Evolutionary conservation across 2,329 filamentous ascomycete species (phyloP).

Genomic region (Clonostachys byssicola): DNA sequence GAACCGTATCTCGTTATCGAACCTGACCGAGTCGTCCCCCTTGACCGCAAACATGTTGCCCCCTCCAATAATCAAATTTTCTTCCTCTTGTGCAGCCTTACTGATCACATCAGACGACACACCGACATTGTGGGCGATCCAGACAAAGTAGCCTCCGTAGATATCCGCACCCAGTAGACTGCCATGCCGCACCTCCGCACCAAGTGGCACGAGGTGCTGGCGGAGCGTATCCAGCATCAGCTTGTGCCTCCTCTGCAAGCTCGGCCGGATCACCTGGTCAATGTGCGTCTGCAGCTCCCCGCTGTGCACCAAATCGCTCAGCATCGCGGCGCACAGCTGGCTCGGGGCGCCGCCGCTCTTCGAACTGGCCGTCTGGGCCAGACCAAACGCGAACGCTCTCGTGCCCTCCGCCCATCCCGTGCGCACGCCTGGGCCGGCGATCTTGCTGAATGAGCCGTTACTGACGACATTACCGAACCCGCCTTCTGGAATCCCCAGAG

Average conservation of each 20-base stretch:
- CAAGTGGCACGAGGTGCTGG: conserved; percentile 56
- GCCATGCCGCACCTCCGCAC: conserved; percentile 38
- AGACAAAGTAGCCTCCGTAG: conserved; percentile 83
- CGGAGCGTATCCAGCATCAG: conserved; percentile 56
- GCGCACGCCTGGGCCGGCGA: conserved; percentile 74
- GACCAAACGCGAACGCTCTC: conserved; percentile 43
- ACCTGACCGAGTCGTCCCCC: conserved; percentile 50
- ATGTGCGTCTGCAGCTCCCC: conserved; percentile 41
- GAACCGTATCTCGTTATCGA: conserved; percentile 57
- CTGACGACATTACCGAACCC: conserved; percentile 75
- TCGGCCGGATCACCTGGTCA: conserved; percentile 32
- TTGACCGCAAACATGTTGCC: conserved; percentile 68
- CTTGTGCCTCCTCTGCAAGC: conserved; percentile 37
- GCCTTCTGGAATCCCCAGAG: conserved; percentile 45
- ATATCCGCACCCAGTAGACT: conserved; percentile 36
- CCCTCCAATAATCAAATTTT: conserved; percentile 63
- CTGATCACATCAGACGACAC: conserved; percentile 51
- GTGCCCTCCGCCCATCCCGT: conserved; percentile 87
- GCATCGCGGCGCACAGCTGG: conserved; percentile 47
- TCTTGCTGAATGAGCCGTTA: conserved; percentile 89
- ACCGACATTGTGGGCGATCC: conserved; percentile 59
- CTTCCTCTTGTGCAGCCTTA: conserved; percentile 51
- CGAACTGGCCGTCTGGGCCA: conserved; percentile 49
- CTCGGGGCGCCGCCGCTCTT: conserved; percentile 53
- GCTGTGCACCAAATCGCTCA: conserved; percentile 40